Evolutionary conservation across 805 yeast species (phyloP).

Genomic region (Monosporozyma siamensis): DNA sequence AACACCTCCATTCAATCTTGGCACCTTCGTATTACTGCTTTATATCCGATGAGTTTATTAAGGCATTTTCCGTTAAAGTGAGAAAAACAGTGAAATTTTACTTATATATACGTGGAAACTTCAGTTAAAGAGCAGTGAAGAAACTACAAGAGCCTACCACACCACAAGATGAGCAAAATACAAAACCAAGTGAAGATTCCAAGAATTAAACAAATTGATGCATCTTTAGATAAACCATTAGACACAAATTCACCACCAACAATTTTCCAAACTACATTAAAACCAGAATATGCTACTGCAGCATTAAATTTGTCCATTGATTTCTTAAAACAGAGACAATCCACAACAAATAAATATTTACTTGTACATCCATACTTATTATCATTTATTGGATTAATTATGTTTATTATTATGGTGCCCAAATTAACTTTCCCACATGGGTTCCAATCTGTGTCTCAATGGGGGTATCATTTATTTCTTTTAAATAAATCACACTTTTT

Average conservation of each 20-base stretch:
- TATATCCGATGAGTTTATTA: slow-evolving; percentile 1
- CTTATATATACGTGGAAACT: too few species aligned
- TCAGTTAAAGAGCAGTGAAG: too few species aligned
- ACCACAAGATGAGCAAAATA: not conserved
- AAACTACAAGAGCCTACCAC: too few species aligned
- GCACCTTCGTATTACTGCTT: not conserved
- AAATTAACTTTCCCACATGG: slow-evolving; percentile 14
- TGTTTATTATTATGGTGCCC: slow-evolving; percentile 17
- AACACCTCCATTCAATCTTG: too few species aligned
- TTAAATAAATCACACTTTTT: slow-evolving; percentile 25
- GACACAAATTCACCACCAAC: slow-evolving; percentile 43
- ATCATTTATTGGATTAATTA: slow-evolving; percentile 14
- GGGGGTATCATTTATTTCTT: slow-evolving; percentile 17
- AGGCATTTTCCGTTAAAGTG: too few species aligned
- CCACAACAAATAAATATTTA: slow-evolving; percentile 36
- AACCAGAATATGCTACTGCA: slow-evolving; percentile 52
- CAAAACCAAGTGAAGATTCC: slow-evolving; percentile 4
- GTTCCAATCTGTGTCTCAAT: slow-evolving; percentile 15
- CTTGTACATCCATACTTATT: slow-evolving; percentile 40
- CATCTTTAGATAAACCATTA: slow-evolving; percentile 46
- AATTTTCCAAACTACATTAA: slow-evolving; percentile 39
- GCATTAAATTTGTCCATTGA: slow-evolving; percentile 58
- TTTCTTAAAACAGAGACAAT: slow-evolving; percentile 38
- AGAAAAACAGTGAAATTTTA: too few species aligned
- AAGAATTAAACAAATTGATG: slow-evolving; percentile 36